Evolutionary conservation across 805 yeast genomes (phyloP), one percentile per base, ranked within the genome.

Genomic region (Candida montana): DNA sequence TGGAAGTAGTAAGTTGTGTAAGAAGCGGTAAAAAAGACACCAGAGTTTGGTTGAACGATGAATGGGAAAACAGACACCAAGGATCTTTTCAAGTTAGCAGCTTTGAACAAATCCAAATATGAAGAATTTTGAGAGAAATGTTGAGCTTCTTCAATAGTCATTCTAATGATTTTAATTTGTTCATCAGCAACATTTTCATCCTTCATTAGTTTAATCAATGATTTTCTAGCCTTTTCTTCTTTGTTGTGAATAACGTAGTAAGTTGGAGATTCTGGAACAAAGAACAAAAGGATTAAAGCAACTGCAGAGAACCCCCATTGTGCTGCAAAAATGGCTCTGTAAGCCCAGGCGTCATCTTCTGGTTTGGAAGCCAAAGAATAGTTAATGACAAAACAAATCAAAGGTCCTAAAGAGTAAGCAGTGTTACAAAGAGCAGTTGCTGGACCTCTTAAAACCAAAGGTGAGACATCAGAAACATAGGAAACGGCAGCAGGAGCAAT

Each of bases 1-100:
- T 58, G 55, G 50, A 65, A 73, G 53, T 67, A 71, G 49, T 70
- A 72, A n/a, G 79, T 66, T 9, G 74, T 58, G 53, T 68, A 72
- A 31, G 67, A 68, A 58, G 64, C 63, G 15, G 52, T 44, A 51
- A 68, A 70, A 9, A 68, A 54, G 5, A 75, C 63, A 43, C 77
- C 77, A 34, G 71, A 63, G 49, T 64, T 55, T 31, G 68, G 58
- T 51, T 69, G 75, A 48, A 62, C 56, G 40, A 66, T 40, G 65
- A 71, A 67, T 21, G 48, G 39, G 13, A 63, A 59, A 31, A 67
- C 47, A 41, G 68, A 53, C 15, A 41, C 36, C 2, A 45, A 13
- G 1, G 77, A 71, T 59, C 78, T 63, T 50, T 68, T 62, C 21
- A 64, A 50, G 50, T 73, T 67, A 13, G 55, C 47, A 5, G 68